Evolutionary conservation across 441 rosid genomes (phyloP), one percentile per base, ranked within the genome.

Genomic region (Melastoma candidum): DNA sequence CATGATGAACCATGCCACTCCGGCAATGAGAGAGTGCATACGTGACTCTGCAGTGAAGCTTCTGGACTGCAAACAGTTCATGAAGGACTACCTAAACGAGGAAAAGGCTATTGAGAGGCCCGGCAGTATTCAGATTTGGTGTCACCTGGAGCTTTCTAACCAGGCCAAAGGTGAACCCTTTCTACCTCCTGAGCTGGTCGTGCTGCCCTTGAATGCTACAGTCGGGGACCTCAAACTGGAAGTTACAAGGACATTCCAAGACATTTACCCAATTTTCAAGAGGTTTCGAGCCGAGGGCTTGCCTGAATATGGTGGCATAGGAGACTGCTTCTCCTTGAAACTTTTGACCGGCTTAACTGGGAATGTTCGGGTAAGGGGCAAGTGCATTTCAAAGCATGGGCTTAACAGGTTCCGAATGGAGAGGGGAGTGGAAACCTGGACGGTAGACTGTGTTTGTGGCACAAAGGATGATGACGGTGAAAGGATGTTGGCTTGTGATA

Each of bases 401-500:
- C 80, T 77, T 9, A 57, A 61, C 56, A 68, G 71, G 7, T 85
- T 72, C 52, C 68, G 77, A 41, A 81, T 74, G 83, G 88, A 86
- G 80, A 74, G 84, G 60, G 90, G 88, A 6, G 63, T 60, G 8
- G 88, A 81, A 58, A 76, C 48, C 57, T 86, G 86, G 90, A 75
- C 67, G 2, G 84, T 83, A 46, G 86, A 81, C 53, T 86, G 95
- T 58, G 47, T 48, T 12, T 85, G 95, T 48, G 88, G 95, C 2
- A 71, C 90, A 4, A 83, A 70, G 63, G 95, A 85, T 62, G 95
- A 85, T 47, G 95, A 85, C 51, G 88, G 88, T 13, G 90, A 85
- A 68, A 77, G 77, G 55, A 85, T 85, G 90, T 57, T 85, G 60
- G 87, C 84, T 0, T 85, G 95, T 61, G 88, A 85, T 59, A 27